Evolutionary conservation across 805 yeast species (phyloP).

Genomic region (Starmerella geochares): DNA sequence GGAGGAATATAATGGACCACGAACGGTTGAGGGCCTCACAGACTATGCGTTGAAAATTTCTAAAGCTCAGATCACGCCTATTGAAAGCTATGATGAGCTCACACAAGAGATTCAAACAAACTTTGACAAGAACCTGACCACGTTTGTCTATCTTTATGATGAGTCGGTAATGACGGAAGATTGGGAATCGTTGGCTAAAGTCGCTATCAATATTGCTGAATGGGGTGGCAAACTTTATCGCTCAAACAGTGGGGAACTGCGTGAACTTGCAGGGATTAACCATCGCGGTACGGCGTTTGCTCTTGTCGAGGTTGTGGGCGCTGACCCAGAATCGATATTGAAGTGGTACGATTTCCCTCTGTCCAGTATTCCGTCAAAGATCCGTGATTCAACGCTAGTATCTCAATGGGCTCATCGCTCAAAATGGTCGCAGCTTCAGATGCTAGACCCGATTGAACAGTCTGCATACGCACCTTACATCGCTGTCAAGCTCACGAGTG

Average conservation of each 20-base stretch:
- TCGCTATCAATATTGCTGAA: slow-evolving; percentile 25
- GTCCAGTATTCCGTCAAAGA: slow-evolving; percentile 20
- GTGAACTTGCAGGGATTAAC: slow-evolving; percentile 19
- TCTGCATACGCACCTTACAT: slow-evolving; percentile 15
- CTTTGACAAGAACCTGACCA: slow-evolving; percentile 24
- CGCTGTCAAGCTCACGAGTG: slow-evolving; percentile 14
- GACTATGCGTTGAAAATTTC: slow-evolving; percentile 29
- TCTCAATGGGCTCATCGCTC: slow-evolving; percentile 20
- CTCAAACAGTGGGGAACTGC: slow-evolving; percentile 15
- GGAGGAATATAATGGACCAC: slow-evolving; percentile 26
- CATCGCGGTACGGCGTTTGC: slow-evolving; percentile 22
- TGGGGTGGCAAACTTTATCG: slow-evolving; percentile 21
- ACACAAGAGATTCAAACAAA: slow-evolving; percentile 24
- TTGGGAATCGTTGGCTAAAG: slow-evolving; percentile 32
- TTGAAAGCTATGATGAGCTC: slow-evolving; percentile 26
- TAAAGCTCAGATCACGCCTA: slow-evolving; percentile 27
- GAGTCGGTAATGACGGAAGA: slow-evolving; percentile 33
- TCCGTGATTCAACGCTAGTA: slow-evolving; percentile 20
- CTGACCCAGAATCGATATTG: slow-evolving; percentile 7
- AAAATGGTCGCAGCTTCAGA: slow-evolving; percentile 14
- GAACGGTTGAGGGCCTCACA: slow-evolving; percentile 30
- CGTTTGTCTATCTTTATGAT: slow-evolving; percentile 35
- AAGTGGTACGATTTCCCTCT: slow-evolving; percentile 19
- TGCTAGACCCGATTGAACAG: slow-evolving; percentile 12
- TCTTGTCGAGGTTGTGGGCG: slow-evolving; percentile 13